These are phyloP conservation scores for Diddensiella caesifluorescens DNA, from an alignment of 805 yeast genomes.

Conservation along the genomic window DNA sequence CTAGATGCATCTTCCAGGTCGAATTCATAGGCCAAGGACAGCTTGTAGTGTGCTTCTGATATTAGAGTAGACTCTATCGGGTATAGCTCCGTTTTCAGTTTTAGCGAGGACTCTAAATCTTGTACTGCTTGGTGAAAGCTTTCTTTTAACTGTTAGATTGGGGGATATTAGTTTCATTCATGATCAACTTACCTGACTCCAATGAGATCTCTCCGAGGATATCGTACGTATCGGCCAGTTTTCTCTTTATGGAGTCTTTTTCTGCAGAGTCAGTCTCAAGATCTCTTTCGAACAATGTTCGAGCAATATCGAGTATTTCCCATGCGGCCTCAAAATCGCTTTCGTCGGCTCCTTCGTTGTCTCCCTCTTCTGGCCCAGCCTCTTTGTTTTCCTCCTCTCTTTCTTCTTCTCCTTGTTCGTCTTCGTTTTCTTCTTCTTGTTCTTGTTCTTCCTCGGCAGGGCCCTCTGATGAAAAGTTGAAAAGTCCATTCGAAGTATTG, in stretches of 20 bases:
- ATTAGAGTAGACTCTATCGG: constrained; percentile 50
- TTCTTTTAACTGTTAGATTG: constrained; percentile 36
- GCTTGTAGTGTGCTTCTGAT: constrained; percentile 75
- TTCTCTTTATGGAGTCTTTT: constrained; percentile 33
- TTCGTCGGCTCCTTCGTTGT: constrained; percentile 43
- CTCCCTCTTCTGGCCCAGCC: constrained; percentile 25
- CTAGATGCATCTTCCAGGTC: constrained; percentile 46
- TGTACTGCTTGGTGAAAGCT: constrained; percentile 72
- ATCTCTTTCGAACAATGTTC: constrained; percentile 54
- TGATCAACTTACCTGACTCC: constrained; percentile 47
- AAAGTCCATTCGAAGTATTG: constrained; percentile 12
- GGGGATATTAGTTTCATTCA: neutral
- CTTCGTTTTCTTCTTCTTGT: constrained; percentile 23
- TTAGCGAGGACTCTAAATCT: constrained; percentile 58
- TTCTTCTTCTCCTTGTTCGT: constrained; percentile 19
- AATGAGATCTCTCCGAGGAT: constrained; percentile 83
- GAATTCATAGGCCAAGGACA: constrained; percentile 74
- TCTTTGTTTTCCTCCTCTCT: constrained; percentile 16
- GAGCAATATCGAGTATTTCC: constrained; percentile 76
- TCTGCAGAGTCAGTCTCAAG: constrained; percentile 27
- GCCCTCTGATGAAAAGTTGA: constrained; percentile 18
- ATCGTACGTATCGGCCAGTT: constrained; percentile 69
- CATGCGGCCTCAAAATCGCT: constrained; percentile 83
- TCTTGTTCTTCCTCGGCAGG: constrained; percentile 23
- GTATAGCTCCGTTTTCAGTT: constrained; percentile 49